Evolutionary conservation across 495 filamentous ascomycete genomes (phyloP), one percentile per base, ranked within the genome.

Genomic region (Aspergillus kassunensis): DNA sequence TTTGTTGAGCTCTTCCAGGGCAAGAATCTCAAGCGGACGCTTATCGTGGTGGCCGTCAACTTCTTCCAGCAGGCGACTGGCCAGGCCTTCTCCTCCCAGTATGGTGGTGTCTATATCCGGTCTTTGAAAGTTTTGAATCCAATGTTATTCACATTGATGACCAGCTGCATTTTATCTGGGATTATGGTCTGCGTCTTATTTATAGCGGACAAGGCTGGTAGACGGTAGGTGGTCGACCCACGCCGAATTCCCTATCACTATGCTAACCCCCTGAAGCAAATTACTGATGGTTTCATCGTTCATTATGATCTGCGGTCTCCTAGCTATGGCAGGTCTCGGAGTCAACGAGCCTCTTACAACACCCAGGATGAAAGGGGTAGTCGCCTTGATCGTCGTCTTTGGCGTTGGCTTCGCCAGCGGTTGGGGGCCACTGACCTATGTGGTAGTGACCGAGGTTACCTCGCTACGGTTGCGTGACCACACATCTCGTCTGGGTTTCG

Each of bases 51-150:
- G 25, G 46, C 46, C 7, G 47, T 44, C 30, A 56, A 51, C 33
- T 56, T 56, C 34, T 56, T 56, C 20, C 46, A 56, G 33, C 53
- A 56, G 29, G 40, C 40, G 2, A 50, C 53, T 27, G 53, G 53
- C 1, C 53, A 56, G 44, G 46, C 53, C 16, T 56, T 56, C 20
- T 12, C 41, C 0, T 50, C 46, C 10, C 53, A 56, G 41, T 51
- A 56, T 37, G 48, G 54, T 1, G 42, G 42, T n/a, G 16, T 51
- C 6, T 51, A 45, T 20, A 34, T 51, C 18, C 49, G 45, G 34
- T 20, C 44, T 16, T 13, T 51, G 16, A 40, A 34, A 18, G 34
- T 39, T 21, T 27, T 51, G 8, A 51, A 56, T 16, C 40, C 54
- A 9, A 46, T 51, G 23, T 15, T 37, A 15, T 24, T 51, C 11